phyloP scores from a whole-genome alignment of 192 early-diverging fungal species.

The Backusella mclennaniae region DNA sequence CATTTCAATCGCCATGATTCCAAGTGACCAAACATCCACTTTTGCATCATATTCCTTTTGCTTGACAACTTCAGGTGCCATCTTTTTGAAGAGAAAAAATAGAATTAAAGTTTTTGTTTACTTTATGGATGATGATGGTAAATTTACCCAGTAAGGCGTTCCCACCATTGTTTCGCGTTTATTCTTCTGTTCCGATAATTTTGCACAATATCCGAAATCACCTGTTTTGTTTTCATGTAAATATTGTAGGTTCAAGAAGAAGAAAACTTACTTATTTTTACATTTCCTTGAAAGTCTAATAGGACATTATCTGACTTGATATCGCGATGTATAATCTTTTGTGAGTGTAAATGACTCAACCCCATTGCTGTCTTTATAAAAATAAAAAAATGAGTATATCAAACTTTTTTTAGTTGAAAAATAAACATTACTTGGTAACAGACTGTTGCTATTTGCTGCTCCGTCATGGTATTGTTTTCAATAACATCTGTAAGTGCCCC shows the following conservation, averaged over 20 bases:
- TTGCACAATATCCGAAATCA: conserved; percentile 88
- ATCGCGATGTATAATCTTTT: conserved; percentile 82
- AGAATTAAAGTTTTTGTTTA: background rate
- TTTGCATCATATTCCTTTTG: conserved; percentile 91
- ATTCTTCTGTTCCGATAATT: conserved; percentile 64
- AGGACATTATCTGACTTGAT: conserved; percentile 88
- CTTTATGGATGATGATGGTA: background rate
- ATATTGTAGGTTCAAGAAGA: background rate
- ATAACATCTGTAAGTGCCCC: conserved; percentile 83
- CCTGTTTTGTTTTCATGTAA: background rate
- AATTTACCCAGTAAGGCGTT: conserved; percentile 82
- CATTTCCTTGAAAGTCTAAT: conserved; percentile 63
- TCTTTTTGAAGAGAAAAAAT: conserved; percentile 31
- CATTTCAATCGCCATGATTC: conserved; percentile 99
- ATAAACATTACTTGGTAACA: conserved; percentile 55
- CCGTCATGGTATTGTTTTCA: conserved; percentile 74
- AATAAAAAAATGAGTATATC: background rate
- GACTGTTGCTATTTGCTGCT: conserved; percentile 82
- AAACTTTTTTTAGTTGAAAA: background rate
- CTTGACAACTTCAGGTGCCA: conserved; percentile 97
- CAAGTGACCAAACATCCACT: conserved; percentile 95
- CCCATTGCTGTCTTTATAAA: conserved; percentile 60
- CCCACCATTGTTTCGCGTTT: conserved; percentile 86
- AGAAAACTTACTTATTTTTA: conserved; percentile 60
- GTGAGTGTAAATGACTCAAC: conserved; percentile 71